Conservation (phyloP, 345 rosid species). For the Arabidopsis suecica region DNA sequence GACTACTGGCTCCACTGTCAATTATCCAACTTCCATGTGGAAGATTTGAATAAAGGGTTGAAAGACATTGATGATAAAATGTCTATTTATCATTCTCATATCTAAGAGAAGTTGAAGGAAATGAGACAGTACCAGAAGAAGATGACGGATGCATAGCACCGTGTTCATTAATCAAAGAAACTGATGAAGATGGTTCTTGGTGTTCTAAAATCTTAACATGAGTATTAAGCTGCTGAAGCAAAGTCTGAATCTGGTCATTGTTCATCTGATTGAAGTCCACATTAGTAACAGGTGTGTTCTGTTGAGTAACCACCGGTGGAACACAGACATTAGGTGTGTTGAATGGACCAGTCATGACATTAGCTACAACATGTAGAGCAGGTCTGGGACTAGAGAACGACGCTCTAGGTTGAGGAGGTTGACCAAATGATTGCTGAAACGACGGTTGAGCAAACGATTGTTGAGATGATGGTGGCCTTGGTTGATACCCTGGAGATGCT, state of each 20-base stretch:
- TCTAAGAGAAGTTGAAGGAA: neutral
- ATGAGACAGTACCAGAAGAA: neutral
- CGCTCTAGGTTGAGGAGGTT: neutral
- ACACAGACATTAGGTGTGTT: too few relatives aligned
- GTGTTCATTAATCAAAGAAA: neutral
- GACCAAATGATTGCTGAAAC: too few relatives aligned
- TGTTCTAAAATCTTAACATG: neutral
- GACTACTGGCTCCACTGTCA: neutral
- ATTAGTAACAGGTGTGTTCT: neutral
- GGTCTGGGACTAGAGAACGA: neutral
- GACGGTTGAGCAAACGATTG: too few relatives aligned
- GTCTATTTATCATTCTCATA: neutral
- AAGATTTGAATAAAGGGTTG: accelerated
- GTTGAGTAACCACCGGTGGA: too few relatives aligned
- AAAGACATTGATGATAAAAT: neutral
- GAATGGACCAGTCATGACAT: neutral
- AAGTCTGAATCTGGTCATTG: accelerated
- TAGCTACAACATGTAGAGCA: neutral
- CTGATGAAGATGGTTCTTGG: neutral
- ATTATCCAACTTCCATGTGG: neutral
- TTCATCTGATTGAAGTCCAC: neutral
- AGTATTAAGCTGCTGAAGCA: neutral
- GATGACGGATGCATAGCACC: neutral
- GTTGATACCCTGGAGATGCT: neutral
- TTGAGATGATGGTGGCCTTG: neutral